Percentiles rank a stretch among this genome's conserved stretches.
Evolutionary conservation across 495 filamentous ascomycete genomes (phyloP).

Genomic region (Xylaria scruposa): DNA sequence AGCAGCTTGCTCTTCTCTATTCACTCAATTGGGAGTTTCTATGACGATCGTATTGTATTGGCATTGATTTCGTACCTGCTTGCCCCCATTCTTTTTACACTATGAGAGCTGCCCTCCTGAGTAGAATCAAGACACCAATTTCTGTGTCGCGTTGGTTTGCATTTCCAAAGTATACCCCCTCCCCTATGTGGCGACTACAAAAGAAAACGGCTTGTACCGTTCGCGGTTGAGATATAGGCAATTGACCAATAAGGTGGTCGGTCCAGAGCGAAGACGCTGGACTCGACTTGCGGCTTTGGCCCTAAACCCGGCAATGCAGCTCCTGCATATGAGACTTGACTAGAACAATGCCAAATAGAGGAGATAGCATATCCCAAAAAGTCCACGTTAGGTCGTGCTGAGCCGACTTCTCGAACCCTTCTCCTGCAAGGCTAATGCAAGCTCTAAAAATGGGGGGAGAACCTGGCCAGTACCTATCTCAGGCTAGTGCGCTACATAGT

Average conservation of each 20-base stretch:
- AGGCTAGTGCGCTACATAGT: not conserved
- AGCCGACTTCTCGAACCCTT: constrained; percentile 30
- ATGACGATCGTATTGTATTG: constrained; percentile 1
- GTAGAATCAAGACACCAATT: not conserved
- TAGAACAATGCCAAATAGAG: constrained; percentile 20
- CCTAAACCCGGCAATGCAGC: constrained; percentile 21
- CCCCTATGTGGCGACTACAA: not conserved
- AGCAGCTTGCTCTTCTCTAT: not conserved
- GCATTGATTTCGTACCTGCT: not conserved
- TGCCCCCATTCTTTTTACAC: not conserved
- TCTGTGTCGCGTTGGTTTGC: not conserved
- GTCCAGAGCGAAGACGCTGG: not conserved
- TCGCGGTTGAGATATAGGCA: not conserved
- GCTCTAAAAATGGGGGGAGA: constrained; percentile 42
- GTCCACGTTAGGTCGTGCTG: constrained; percentile 17
- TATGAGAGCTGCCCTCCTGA: not conserved
- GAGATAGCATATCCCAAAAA: not conserved
- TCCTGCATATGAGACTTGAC: constrained; percentile 18
- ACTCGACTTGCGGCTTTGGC: constrained; percentile 6
- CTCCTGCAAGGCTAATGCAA: constrained; percentile 51
- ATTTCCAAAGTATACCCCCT: not conserved
- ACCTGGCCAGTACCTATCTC: not conserved
- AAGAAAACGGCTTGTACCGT: constrained; percentile 3
- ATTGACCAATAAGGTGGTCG: not conserved
- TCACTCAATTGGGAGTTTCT: not conserved